Evolutionary conservation across 208 protist species (phyloP).

Genomic region (Trypanosoma caninum): DNA sequence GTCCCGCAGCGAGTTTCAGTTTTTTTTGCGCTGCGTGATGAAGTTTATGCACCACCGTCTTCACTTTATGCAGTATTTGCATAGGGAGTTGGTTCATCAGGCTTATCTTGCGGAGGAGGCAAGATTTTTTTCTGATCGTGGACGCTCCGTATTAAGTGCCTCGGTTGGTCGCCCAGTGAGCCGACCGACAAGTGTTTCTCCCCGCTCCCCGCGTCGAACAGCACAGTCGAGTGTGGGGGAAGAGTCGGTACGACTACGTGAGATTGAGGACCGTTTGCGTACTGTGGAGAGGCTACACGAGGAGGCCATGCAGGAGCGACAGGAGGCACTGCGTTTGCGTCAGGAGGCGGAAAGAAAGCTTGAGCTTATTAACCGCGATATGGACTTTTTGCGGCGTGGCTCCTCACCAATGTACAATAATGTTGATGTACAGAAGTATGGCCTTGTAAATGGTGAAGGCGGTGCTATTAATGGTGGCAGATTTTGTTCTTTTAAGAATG

Average conservation of each 20-base stretch:
- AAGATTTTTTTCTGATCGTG: conserved; percentile 35
- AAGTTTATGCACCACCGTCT: conserved; percentile 78
- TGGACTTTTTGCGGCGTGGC: background rate
- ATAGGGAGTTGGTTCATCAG: conserved; percentile 83
- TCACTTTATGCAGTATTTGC: conserved; percentile 82
- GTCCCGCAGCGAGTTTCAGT: conserved; percentile 33
- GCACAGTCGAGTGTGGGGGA: conserved; percentile 16
- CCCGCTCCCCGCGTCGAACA: conserved; percentile 22
- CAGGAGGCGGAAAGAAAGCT: conserved; percentile 55
- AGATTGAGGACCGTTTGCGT: conserved; percentile 70
- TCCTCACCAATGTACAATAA: background rate
- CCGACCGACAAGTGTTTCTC: conserved; percentile 18
- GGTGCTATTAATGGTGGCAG: too few species aligned
- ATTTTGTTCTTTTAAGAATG: too few species aligned
- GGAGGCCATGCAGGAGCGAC: conserved; percentile 55
- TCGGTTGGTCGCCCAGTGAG: conserved; percentile 6
- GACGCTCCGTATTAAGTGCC: conserved; percentile 6
- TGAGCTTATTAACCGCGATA: conserved; percentile 10
- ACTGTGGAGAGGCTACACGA: conserved; percentile 66
- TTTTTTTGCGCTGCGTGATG: conserved; percentile 55
- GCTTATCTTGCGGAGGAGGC: conserved; percentile 73
- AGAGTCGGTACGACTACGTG: conserved; percentile 47
- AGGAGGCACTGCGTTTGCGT: conserved; percentile 50
- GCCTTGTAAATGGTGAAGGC: too few species aligned
- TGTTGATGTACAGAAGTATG: background rate